Conservation (phyloP, 257 asterid genomes). For the Solanum sparsipilum region DNA sequence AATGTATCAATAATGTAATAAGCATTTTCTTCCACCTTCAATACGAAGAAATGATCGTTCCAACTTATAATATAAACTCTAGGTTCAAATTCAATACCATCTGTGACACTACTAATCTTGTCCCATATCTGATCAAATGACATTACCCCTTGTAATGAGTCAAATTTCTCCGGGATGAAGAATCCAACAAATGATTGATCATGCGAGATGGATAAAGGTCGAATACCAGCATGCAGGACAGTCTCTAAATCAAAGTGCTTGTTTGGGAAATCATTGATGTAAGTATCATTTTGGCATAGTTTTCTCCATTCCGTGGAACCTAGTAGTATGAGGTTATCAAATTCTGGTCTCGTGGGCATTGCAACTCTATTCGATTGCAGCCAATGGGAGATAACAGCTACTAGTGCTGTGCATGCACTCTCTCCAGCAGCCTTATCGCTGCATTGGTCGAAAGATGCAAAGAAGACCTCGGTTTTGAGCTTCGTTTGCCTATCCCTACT, state of each 20-base stretch:
- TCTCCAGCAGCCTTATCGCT: slow-evolving; percentile 64
- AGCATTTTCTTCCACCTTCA: slow-evolving; percentile 42
- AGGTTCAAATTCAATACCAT: slow-evolving; percentile 5
- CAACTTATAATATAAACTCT: slow-evolving; percentile 26
- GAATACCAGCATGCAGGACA: slow-evolving; percentile 33
- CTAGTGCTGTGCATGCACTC: slow-evolving; percentile 64
- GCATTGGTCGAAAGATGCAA: slow-evolving; percentile 69
- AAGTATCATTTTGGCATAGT: slow-evolving; percentile 27
- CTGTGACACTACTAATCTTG: slow-evolving; percentile 14
- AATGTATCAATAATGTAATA: slow-evolving; percentile 56
- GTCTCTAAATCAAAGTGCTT: slow-evolving; percentile 76
- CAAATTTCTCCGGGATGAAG: slow-evolving; percentile 46
- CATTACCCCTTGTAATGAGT: slow-evolving; percentile 51
- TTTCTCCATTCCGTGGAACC: slow-evolving; percentile 80
- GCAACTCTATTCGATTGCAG: slow-evolving; percentile 32
- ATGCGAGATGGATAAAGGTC: slow-evolving; percentile 36
- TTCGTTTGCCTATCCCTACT: slow-evolving; percentile 55
- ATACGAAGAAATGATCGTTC: slow-evolving; percentile 47
- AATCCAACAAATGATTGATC: slow-evolving; percentile 58
- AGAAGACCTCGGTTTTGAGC: slow-evolving; percentile 44
- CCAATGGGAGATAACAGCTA: slow-evolving; percentile 61
- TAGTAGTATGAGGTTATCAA: slow-evolving; percentile 44
- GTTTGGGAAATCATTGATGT: slow-evolving; percentile 44
- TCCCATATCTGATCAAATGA: slow-evolving; percentile 61
- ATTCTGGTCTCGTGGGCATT: slow-evolving; percentile 38